Evolutionary conservation across 1,284 basidiomycete species (phyloP).

Genomic region (Rhodotorula sp.): DNA sequence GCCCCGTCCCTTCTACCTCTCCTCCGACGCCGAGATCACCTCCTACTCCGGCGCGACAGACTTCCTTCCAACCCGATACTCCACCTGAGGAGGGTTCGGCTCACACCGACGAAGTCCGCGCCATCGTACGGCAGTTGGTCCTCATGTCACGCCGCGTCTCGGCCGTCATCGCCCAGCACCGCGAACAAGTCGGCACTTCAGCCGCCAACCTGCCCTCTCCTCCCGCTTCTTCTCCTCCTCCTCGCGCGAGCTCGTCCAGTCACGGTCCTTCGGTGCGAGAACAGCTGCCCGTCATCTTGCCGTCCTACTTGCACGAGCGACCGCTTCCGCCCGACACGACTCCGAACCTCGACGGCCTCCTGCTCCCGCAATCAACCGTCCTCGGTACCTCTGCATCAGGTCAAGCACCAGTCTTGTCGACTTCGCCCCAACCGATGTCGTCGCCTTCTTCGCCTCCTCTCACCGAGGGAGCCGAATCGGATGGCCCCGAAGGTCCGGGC

Average conservation of each 20-base stretch:
- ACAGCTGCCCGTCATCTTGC: conserved; percentile 11
- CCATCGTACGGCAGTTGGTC: conserved; percentile 18
- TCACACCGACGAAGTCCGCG: conserved; percentile 20
- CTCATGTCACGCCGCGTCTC: conserved; percentile 21
- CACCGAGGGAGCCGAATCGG: background rate
- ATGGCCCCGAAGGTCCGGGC: background rate
- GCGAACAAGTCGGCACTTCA: conserved; percentile 5
- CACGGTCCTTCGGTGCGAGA: background rate
- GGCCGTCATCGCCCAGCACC: conserved; percentile 23
- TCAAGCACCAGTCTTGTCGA: background rate
- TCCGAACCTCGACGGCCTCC: conserved; percentile 12
- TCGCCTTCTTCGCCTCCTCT: background rate
- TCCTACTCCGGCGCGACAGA: no score
- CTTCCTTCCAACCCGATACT: background rate
- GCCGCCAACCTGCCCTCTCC: background rate
- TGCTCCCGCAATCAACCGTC: conserved; percentile 9
- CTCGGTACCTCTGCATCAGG: conserved; percentile 2
- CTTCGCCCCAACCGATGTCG: background rate
- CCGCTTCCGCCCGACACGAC: background rate
- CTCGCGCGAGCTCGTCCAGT: background rate
- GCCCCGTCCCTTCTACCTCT: background rate
- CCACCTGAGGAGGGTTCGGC: background rate
- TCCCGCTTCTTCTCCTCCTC: background rate
- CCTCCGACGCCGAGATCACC: background rate
- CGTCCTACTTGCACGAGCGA: background rate